Conservation (phyloP, 305 asterid genomes). For the Fraxinus albicans region DNA sequence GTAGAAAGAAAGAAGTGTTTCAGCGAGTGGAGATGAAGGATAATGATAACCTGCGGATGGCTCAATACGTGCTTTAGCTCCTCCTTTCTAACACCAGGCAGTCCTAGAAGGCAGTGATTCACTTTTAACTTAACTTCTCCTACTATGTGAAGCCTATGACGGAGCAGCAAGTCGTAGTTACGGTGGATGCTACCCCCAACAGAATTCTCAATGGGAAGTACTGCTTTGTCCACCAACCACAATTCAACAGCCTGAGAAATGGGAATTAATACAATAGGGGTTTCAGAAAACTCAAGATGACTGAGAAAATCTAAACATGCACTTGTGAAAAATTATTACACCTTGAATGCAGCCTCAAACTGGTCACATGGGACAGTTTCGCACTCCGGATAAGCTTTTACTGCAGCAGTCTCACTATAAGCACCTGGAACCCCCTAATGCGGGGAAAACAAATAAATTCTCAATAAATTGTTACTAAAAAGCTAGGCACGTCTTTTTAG, state of each 20-base stretch:
- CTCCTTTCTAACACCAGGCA: constrained; percentile 78
- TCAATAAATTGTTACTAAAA: constrained; percentile 5
- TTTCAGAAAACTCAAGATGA: constrained; percentile 18
- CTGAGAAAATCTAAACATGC: constrained; percentile 1
- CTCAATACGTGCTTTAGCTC: constrained; percentile 69
- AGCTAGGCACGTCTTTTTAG: neutral
- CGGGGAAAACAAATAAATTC: constrained; percentile 15
- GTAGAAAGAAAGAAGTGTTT: neutral
- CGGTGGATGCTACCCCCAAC: constrained; percentile 92
- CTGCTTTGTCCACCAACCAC: constrained; percentile 91
- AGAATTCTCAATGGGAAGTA: constrained; percentile 82
- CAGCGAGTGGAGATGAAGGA: neutral
- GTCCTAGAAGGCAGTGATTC: constrained; percentile 76
- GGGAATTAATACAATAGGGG: constrained; percentile 15
- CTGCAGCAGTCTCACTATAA: constrained; percentile 78
- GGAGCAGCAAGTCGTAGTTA: constrained; percentile 76
- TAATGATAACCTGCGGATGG: constrained; percentile 71
- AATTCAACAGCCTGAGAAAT: constrained; percentile 74
- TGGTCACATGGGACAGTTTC: constrained; percentile 86
- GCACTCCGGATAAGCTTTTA: constrained; percentile 72
- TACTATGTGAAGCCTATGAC: constrained; percentile 78
- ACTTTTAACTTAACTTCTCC: constrained; percentile 78
- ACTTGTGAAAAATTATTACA: constrained; percentile 13
- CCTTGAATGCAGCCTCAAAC: constrained; percentile 79
- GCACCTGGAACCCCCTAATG: constrained; percentile 82